Evolutionary conservation across 2,329 filamentous ascomycete species (phyloP).

Genomic region (Fusarium nodosum): DNA sequence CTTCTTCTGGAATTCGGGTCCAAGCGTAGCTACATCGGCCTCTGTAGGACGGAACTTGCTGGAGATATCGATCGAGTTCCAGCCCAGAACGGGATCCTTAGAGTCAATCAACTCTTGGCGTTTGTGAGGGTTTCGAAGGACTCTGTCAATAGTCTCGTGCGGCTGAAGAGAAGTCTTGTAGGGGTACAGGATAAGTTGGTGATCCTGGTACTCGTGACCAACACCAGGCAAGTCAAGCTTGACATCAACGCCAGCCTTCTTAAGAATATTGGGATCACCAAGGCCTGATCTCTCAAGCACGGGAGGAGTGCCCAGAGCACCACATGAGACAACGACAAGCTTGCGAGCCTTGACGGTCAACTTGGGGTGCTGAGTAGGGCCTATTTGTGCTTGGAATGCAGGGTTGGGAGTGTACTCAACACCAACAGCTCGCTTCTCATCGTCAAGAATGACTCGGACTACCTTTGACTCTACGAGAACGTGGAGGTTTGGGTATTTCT

Average conservation of each 20-base stretch:
- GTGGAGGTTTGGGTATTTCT: slow-evolving; percentile 68
- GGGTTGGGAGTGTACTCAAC: slow-evolving; percentile 68
- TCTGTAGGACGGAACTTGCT: slow-evolving; percentile 69
- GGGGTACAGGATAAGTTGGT: slow-evolving; percentile 66
- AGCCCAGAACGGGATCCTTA: slow-evolving; percentile 66
- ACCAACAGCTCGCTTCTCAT: slow-evolving; percentile 67
- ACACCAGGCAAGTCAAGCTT: slow-evolving; percentile 65
- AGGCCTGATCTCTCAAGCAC: slow-evolving; percentile 74
- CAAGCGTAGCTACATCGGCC: slow-evolving; percentile 64
- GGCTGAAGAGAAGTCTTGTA: slow-evolving; percentile 57
- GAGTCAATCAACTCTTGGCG: slow-evolving; percentile 60
- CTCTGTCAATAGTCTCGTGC: slow-evolving; percentile 61
- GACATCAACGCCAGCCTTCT: slow-evolving; percentile 61
- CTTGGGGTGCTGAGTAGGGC: slow-evolving; percentile 23
- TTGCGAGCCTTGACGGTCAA: slow-evolving; percentile 48
- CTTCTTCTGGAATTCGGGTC: slow-evolving; percentile 64
- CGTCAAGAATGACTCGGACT: slow-evolving; percentile 65
- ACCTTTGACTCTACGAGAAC: slow-evolving; percentile 70
- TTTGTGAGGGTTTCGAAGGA: slow-evolving; percentile 63
- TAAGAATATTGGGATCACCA: slow-evolving; percentile 64
- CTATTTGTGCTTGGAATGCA: slow-evolving; percentile 39
- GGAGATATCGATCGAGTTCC: slow-evolving; percentile 69
- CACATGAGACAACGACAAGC: slow-evolving; percentile 56
- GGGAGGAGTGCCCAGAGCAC: slow-evolving; percentile 65
- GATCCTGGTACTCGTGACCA: slow-evolving; percentile 68